phyloP scores from a whole-genome alignment of 2,329 filamentous ascomycete species.

The Leptodontidium sp. region DNA sequence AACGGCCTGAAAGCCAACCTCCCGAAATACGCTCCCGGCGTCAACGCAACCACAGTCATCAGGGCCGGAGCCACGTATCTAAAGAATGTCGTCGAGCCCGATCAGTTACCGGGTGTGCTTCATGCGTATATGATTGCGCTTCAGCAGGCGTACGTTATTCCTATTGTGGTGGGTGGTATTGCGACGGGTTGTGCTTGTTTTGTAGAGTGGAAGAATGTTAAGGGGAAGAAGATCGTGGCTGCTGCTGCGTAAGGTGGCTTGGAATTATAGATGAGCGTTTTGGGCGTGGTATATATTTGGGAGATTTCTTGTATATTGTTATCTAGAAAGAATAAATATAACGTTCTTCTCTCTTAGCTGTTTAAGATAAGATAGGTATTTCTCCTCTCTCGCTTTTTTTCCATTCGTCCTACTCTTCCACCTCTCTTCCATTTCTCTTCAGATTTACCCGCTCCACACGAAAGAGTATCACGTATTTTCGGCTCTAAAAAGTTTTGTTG shows the following conservation, averaged over 20 bases:
- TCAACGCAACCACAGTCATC: constrained; percentile 46
- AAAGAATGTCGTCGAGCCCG: constrained; percentile 45
- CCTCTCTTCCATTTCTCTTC: no score
- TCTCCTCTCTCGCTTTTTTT: no score
- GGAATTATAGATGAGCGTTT: no score
- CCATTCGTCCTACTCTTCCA: no score
- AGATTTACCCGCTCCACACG: no score
- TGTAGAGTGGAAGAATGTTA: constrained; percentile 46
- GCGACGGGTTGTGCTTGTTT: constrained; percentile 41
- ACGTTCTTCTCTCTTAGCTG: no score
- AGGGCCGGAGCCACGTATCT: constrained; percentile 54
- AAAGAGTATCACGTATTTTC: no score
- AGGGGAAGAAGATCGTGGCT: constrained; percentile 44
- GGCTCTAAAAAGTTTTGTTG: no score
- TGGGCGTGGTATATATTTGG: no score
- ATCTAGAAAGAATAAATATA: no score
- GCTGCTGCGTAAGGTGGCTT: constrained; percentile 22
- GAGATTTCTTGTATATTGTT: no score
- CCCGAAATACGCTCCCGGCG: constrained; percentile 44
- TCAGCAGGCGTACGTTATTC: constrained; percentile 41
- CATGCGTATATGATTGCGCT: constrained; percentile 50
- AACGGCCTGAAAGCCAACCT: constrained; percentile 43
- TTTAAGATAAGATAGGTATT: no score
- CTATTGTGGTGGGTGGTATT: constrained; percentile 44
- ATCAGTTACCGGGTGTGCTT: constrained; percentile 50